Percentiles rank a stretch among this genome's conserved stretches.
Conservation (phyloP, 1,284 basidiomycete genomes). For the Grifola frondosa region DNA sequence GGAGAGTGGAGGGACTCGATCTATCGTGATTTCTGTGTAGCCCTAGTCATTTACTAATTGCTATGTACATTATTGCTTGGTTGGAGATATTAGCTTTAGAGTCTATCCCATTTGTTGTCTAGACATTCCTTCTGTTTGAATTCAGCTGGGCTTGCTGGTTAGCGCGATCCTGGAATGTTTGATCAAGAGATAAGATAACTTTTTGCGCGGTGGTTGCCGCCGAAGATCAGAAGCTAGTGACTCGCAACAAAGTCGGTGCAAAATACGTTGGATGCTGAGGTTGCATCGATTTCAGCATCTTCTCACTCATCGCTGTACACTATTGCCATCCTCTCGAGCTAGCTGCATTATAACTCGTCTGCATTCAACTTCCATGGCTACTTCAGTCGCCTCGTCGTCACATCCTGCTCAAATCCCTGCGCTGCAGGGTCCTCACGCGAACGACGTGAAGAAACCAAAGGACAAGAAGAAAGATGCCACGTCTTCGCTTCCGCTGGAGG, state of each 20-base stretch:
- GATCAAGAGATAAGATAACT: constrained; percentile 9
- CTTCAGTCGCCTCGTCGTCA: constrained; percentile 39
- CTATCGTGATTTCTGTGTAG: constrained; percentile 16
- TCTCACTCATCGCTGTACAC: constrained; percentile 13
- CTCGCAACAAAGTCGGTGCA: constrained; percentile 21
- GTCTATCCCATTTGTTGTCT: no score
- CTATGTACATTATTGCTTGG: neutral
- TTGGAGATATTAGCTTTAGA: no score
- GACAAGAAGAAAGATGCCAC: constrained; percentile 49
- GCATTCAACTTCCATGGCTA: constrained; percentile 27
- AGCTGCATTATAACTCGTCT: constrained; percentile 4
- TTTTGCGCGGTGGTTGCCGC: constrained; percentile 4
- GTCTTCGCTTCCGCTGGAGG: constrained; percentile 63
- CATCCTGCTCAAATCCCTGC: constrained; percentile 35
- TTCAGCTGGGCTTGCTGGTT: no score
- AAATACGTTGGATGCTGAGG: constrained; percentile 19
- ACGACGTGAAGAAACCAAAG: constrained; percentile 45
- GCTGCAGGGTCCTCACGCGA: constrained; percentile 33
- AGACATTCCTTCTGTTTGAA: no score
- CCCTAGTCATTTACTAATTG: no score
- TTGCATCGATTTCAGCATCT: constrained; percentile 20
- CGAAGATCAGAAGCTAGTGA: constrained; percentile 15
- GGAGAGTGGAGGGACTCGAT: constrained; percentile 63
- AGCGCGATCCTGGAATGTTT: no score
- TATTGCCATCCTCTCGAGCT: constrained; percentile 1